Base-by-base conservation (phyloP, 352 stramenopile species). In the Globisporangium acanthophoron region DNA sequence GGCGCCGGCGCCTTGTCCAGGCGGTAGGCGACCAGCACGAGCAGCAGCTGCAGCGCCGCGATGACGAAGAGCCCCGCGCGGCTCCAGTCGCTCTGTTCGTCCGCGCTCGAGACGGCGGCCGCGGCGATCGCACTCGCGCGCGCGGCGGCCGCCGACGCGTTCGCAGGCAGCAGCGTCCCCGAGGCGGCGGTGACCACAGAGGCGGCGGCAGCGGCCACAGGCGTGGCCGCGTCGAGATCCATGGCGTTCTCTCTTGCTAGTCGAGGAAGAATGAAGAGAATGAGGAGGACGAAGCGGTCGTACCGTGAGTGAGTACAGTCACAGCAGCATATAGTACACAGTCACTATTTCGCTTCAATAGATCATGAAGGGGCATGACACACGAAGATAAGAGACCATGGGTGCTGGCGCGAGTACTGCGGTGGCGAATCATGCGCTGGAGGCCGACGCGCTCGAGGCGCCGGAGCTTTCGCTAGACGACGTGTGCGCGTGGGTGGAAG, bases 21-120 rank as follows among this genome's bases (percentile, higher is more conserved):
- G 5, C 85, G 85, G 60, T 92, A 94, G 47, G 82, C 70, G 5
- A 94, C 80, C 35, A 92, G 70, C 60, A 94, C 83, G 57, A 94
- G 70, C 53, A 82, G 67, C 24, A 94, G 71, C 70, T 94, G 85
- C 52, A 94, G 72, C 58, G 75, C 88, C 9, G 85, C 85, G 55
- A 90, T 91, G 52, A 85, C 73, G 40, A 88, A 90, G 18, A 94
- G 74, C 64, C 90, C 81, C 31, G 88, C 69, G 33, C 81, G 76
- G 21, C 69, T 81, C 85, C 85, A 94, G 41, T 92, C 75, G 39
- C 59, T 54, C 44, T 59, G 59, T 52, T 58, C 59, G n/a, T 65
- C 59, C 3, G 59, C 59, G 52, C 59, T 65, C 59, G 58, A 48
- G 59, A 65, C 58, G 18, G 59, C 52, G 12, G 45, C 52, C 0